A percentile compares a stretch with the other conserved stretches of the same genome.
These are phyloP conservation scores for Metschnikowia aberdeeniae DNA, from an alignment of 805 yeast species.

Conservation along the genomic window DNA sequence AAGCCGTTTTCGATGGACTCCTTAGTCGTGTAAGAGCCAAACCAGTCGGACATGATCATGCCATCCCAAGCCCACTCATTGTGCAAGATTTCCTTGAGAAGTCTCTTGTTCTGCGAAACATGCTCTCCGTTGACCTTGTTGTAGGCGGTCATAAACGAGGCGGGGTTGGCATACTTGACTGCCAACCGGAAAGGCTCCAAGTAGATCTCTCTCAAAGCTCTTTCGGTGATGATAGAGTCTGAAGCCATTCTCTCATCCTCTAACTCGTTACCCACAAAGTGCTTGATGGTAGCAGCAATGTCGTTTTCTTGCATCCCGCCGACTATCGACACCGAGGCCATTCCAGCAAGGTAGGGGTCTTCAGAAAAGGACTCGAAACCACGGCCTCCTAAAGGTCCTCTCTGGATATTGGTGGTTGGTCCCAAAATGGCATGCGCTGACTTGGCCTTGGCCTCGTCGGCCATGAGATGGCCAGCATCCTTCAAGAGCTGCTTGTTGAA, in stretches of 20 bases:
- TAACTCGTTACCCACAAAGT: conserved; percentile 31
- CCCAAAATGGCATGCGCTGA: conserved; percentile 29
- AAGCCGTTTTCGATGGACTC: conserved; percentile 26
- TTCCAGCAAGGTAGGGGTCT: conserved; percentile 30
- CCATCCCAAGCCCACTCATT: conserved; percentile 34
- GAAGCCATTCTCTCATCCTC: conserved; percentile 29
- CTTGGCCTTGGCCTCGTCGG: conserved; percentile 28
- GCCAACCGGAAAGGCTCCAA: conserved; percentile 33
- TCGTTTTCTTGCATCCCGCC: conserved; percentile 27
- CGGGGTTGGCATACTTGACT: conserved; percentile 26
- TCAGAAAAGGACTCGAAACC: conserved; percentile 33
- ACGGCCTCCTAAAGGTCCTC: conserved; percentile 34
- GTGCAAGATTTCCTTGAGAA: conserved; percentile 24
- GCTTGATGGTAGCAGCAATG: conserved; percentile 32
- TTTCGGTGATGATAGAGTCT: conserved; percentile 27
- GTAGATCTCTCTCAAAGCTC: conserved; percentile 32
- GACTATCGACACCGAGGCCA: conserved; percentile 23
- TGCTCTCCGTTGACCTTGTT: conserved; percentile 31
- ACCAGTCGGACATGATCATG: conserved; percentile 34
- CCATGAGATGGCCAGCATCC: conserved; percentile 31
- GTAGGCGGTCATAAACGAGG: conserved; percentile 30
- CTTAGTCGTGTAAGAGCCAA: conserved; percentile 27
- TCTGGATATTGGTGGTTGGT: conserved; percentile 31
- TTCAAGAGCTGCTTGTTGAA: conserved; percentile 26
- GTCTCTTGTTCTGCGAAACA: conserved; percentile 22